Conservation (phyloP, 805 yeast species). For the Huiozyma sinensis region DNA sequence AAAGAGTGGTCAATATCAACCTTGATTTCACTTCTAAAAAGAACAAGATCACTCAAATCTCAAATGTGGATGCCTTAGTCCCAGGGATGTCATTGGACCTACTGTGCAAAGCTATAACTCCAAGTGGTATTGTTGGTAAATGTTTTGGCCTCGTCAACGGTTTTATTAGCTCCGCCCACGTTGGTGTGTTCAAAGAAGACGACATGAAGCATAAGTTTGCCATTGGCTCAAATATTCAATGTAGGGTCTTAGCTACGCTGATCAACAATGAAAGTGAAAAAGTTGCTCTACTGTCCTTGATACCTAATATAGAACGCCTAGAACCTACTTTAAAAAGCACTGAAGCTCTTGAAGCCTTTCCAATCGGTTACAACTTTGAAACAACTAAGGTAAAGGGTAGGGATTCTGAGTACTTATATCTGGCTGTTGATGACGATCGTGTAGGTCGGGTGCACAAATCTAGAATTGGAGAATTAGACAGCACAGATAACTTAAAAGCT, state of each 20-base stretch:
- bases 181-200: conserved; percentile 36
- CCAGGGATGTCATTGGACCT: conserved; percentile 83
- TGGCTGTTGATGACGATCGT: conserved; percentile 43
- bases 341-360: conserved; percentile 53
- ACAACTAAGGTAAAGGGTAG: conserved; percentile 47
- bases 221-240: conserved; percentile 56
- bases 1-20: conserved; percentile 42
- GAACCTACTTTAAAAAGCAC: conserved; percentile 5
- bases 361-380: conserved; percentile 57
- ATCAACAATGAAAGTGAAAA: conserved; percentile 43
- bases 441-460: conserved; percentile 75
- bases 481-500: conserved; percentile 62
- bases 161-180: conserved; percentile 57
- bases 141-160: conserved; percentile 68
- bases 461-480: conserved; percentile 41
- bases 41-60: conserved; percentile 40
- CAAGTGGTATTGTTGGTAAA: conserved; percentile 59
- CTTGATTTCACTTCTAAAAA: conserved; percentile 39
- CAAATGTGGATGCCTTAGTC: conserved; percentile 67
- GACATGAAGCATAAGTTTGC: conserved; percentile 51
- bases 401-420: conserved; percentile 46
- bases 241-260: conserved; percentile 58
- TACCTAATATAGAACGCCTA: conserved; percentile 40
- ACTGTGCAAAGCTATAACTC: conserved; percentile 45
- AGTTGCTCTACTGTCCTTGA: conserved; percentile 47